Evolutionary conservation across 306 rosid species (phyloP), one percentile per base, ranked within the genome.

Genomic region (Castanea sativa): DNA sequence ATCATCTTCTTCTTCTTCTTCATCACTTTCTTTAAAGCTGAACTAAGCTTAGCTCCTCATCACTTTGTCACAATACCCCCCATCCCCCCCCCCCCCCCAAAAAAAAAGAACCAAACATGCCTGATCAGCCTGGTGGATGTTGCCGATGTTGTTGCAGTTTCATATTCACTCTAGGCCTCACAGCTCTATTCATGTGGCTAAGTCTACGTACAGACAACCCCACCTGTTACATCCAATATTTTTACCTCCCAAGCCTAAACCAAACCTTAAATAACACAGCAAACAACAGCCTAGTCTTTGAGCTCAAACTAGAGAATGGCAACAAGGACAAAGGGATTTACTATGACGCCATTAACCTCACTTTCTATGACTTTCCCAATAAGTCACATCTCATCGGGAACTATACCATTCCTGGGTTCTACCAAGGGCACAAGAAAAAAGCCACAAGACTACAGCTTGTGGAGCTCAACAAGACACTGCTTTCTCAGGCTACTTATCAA

Each of bases 191-290:
- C 81, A 18, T 88, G 14, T 88, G 89, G 89, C 83, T 88, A 13
- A 78, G 84, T 74, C 82, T 95, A 0, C 91, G 92, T 1, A 73
- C 87, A 2, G 77, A 83, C 76, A 86, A 87, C 0, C 99, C 97
- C 72, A 84, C 73, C 38, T 81, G 81, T 76, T 88, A 79, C 23
- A 71, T 92, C 79, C 80, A 75, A 0, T 0, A 2, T 1, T 86
- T 95, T 55, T 91, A 91, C 85, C 73, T 90, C 35, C 97, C 97
- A 76, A 81, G 91, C 79, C 95, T 95, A 75, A 85, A 92, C 88
- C 73, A 33, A 61, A 38, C 93, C 80, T 68, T 87, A 4, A 87
- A 87, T 1, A 30, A 86, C 57, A 2, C 77, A 0, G 14, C 15
- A n/a, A 91, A 92, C 82, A 30, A 23, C 73, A 83, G 89, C 16